Percentiles rank a stretch among this genome's conserved stretches.
Evolutionary conservation across 306 rosid genomes (phyloP).

Genomic region (Ziziphus jujuba): DNA sequence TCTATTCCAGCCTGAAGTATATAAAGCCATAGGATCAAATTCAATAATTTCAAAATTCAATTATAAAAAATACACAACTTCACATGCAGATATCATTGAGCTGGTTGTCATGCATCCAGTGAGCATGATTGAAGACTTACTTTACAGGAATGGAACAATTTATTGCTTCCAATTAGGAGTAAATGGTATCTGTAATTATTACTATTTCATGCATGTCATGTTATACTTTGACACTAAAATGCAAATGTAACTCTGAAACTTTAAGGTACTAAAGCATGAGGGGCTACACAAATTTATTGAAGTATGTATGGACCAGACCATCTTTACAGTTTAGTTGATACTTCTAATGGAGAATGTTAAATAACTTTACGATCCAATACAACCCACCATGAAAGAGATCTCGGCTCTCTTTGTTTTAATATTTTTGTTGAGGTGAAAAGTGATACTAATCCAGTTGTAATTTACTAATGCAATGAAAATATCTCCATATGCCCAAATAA

Average conservation of each 20-base stretch:
- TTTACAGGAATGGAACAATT: background rate
- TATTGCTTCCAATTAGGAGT: background rate
- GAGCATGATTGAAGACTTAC: background rate
- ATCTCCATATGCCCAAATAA: background rate
- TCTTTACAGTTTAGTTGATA: too few species aligned
- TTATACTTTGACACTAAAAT: background rate
- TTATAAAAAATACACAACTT: background rate
- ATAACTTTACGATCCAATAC: too few species aligned
- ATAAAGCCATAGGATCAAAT: conserved; percentile 29
- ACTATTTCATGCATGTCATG: background rate
- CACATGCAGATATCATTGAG: conserved; percentile 1
- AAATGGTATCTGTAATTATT: background rate
- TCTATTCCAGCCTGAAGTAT: conserved; percentile 90
- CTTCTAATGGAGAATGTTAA: too few species aligned
- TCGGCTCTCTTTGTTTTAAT: too few species aligned
- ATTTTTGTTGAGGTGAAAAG: too few species aligned
- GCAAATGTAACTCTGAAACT: background rate
- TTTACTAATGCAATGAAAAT: too few species aligned
- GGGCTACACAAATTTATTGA: too few species aligned
- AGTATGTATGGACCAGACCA: too few species aligned
- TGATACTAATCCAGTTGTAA: too few species aligned
- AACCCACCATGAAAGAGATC: too few species aligned
- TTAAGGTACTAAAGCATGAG: background rate
- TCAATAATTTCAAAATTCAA: conserved; percentile 7
- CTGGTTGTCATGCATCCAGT: background rate